Evolutionary conservation across 2,329 filamentous ascomycete species (phyloP), one percentile per base, ranked within the genome.

Genomic region (Pseudogymnoascus sp.): DNA sequence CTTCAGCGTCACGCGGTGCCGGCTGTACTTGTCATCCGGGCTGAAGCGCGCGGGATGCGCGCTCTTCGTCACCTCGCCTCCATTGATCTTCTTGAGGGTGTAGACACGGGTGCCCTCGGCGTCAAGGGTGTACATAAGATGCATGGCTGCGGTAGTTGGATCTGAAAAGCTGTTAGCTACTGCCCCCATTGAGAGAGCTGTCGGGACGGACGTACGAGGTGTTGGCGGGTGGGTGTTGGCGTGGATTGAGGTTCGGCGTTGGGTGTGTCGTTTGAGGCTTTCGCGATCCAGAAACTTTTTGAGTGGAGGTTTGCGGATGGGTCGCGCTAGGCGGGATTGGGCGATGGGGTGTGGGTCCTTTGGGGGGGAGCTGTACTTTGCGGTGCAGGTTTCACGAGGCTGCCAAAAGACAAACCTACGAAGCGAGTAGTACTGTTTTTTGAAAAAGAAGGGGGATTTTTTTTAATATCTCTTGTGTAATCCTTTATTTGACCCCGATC

Each of bases 21-120:
- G 90, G 73, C 92, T 96, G 84, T 96, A 97, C 83, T 97, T 96
- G 83, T 99, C 95, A 79, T 99, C 95, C 68, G 95, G 95, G 57
- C 91, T 96, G 83, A 97, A 99, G 70, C 95, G 85, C 47, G 95
- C 95, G 57, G 95, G 93, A 80, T 97, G 93, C 64, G 95, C 95
- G 62, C 90, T 95, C 83, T 96, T 96, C 76, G 93, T 96, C 74
- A 97, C 91, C 75, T 92, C 86, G 74, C 89, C 89, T 71, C 87
- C 82, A 71, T 83, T 80, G 70, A 96, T 85, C 82, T 97, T 97
- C 80, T 97, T 93, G 69, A 97, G 86, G 59, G 95, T 97, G 84
- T 97, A 99, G 73, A 89, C 80, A 76, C 93, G 91, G 82, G 91
- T 93, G 82, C 93, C 93, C 66, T 84, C 80, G 71, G 83, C 77